Percentiles rank a stretch among this genome's conserved stretches.
These are phyloP conservation scores for Boletus patriciae DNA, from an alignment of 768 basidiomycete species.

Conservation along the genomic window DNA sequence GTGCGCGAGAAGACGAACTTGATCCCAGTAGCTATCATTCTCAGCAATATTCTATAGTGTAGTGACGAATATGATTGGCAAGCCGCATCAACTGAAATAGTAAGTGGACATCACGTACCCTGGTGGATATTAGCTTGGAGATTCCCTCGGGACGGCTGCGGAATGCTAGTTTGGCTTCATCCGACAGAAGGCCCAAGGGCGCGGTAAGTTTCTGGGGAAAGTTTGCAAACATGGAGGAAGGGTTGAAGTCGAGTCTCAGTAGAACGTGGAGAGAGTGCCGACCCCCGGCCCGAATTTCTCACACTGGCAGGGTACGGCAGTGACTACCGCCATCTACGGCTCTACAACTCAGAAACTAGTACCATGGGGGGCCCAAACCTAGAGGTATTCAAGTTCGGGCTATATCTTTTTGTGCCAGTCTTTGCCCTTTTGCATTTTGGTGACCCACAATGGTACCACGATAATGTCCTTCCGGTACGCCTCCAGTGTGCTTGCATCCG, in stretches of 20 bases:
- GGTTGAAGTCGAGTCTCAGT: neutral
- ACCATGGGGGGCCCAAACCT: conserved; percentile 76
- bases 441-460: conserved; percentile 83
- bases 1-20: conserved; percentile 45
- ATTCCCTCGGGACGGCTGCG: conserved; percentile 81
- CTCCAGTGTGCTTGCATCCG: neutral
- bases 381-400: conserved; percentile 86
- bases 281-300: conserved; percentile 3
- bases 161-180: conserved; percentile 89
- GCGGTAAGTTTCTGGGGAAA: conserved; percentile 71
- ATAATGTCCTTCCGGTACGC: conserved; percentile 73
- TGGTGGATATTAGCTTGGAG: conserved; percentile 65
- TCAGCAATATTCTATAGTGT: conserved; percentile 64
- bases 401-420: conserved; percentile 86
- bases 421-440: conserved; percentile 81
- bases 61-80: conserved; percentile 2
- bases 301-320: neutral
- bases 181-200: conserved; percentile 76
- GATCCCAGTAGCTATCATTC: conserved; percentile 86
- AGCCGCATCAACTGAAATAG: neutral
- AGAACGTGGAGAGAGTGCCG: neutral
- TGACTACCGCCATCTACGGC: conserved; percentile 42
- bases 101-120: conserved; percentile 49
- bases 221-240: conserved; percentile 57
- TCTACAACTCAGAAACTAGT: conserved; percentile 36